Evolutionary conservation across 2,329 filamentous ascomycete species (phyloP), one percentile per base, ranked within the genome.

Genomic region (Xylaria sp.): DNA sequence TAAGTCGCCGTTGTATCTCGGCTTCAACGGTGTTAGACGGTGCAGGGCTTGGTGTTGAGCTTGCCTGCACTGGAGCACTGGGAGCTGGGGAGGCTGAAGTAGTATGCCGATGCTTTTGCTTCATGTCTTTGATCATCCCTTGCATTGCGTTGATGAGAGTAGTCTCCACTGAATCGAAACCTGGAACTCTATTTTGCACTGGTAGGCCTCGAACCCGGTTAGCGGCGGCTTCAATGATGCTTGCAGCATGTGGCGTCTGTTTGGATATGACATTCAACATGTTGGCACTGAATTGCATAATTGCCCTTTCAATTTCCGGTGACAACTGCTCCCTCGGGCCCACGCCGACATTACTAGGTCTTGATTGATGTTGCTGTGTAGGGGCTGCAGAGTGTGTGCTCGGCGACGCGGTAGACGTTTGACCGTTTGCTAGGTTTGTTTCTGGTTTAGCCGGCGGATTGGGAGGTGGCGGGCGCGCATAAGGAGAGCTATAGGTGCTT

Each of bases 401-500:
- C 31, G 70, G 62, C 10, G 66, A 56, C 31, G 67, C 37, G 27
- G 68, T 58, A 19, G 66, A 47, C 25, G 60, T 29, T 53, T 70
- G 72, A 15, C 65, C 31, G 19, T 60, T 72, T 11, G 60, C 29
- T 9, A 54, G 37, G 29, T 54, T 54, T 15, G 54, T 58, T 38
- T 72, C 71, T 19, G 66, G 38, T 55, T 74, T 73, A 58, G 68
- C 54, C 4, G 67, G 63, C 15, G 66, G 55, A 44, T 67, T 72
- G 15, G 72, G 63, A 13, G 71, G 69, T 9, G 72, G 66, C 15
- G 72, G 72, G 55, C 72, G 69, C 10, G 72, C 71, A 48, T 75
- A 75, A 21, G 71, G 72, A 27, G 72, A 74, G 47, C 67, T 74
- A 59, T 73, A 75, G 1, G 72, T 72, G 54, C 69, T 70, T 60